Evolutionary conservation across 2,329 filamentous ascomycete genomes (phyloP), one percentile per base, ranked within the genome.

Genomic region (Scedosporium apiospermum): DNA sequence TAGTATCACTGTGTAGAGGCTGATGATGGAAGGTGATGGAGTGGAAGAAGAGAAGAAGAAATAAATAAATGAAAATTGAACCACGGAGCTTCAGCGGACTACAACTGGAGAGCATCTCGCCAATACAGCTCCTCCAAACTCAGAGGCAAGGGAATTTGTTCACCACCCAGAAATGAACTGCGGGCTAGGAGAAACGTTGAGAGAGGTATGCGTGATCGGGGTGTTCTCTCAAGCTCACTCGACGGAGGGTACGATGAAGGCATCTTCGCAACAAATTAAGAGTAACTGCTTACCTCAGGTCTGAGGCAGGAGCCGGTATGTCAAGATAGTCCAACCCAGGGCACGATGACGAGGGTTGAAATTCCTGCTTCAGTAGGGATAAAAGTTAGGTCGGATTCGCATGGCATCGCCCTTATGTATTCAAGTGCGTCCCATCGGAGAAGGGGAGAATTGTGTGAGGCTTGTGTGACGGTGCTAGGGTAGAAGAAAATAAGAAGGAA

Each of bases 301-400:
- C 60, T 10, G 60, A 26, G 23, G 60, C 21, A 21, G 51, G 49
- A 42, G 59, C 44, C 41, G 59, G 46, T 38, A 62, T 62, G 53
- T 62, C 60, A 30, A 62, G 51, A 51, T 62, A 62, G 21, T 62
- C 60, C 51, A 62, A 18, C 14, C 60, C 60, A 30, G 51, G 38
- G 44, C 60, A 62, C 60, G 59, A 61, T 49, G 59, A 61, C 14
- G 60, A 26, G 27, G 60, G 60, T 42, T 62, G 51, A 27, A 62
- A 62, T 42, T 62, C 60, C 60, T 62, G 53, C 59, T 61, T 18
- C 9, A 61, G 44, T 53, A 4, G 44, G 26, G 46, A 61, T 7
- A 18, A 16, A 30, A 51, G 44, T 61, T 49, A 61, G 59, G 44
- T 18, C 30, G 42, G 27, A 61, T 38, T 49, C 14, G 44, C 26